Evolutionary conservation across 495 filamentous ascomycete species (phyloP), one percentile per base, ranked within the genome.

Genomic region (Mycothermus thermophilus): DNA sequence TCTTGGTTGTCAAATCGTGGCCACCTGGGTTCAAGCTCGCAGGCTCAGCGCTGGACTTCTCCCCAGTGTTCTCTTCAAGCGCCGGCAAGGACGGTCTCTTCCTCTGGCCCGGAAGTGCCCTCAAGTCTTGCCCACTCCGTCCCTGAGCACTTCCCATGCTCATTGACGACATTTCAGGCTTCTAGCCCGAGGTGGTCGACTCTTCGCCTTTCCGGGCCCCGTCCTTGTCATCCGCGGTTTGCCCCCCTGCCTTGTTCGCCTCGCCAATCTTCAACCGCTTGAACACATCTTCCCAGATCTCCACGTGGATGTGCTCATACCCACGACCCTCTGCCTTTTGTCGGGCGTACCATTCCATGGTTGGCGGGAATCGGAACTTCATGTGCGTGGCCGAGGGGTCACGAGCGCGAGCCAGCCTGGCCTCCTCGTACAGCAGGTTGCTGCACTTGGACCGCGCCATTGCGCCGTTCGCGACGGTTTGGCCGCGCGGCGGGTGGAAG

Each of bases 291-390:
- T 55, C 46, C 44, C 52, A 63, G 11, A 38, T 37, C 3, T 57
- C 52, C 11, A 68, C 56, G 14, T 46, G 41, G 2, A 67, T 43
- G 18, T 63, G 60, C 27, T 54, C 52, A 21, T 44, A 58, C 4
- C 42, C 57, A 4, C 64, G 44, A 0, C 62, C 62, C 32, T 66
- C 63, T 1, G 32, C 41, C 27, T 37, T 27, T 39, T 64, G 58
- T 20, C 64, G 52, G 3, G 41, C 37, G 34, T 66, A 68, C 64
- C 64, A 68, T 4, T 61, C 48, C 25, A 41, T 28, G 2, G 63
- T 68, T 2, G 59, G 55, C 16, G 37, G 33, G 34, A 62, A 64
- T 21, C 44, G 33, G 38, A 59, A 65, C 20, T 21, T 22, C 46
- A 66, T 63, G 5, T 28, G 28, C 14, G 40, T 32, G 10, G 40